Conservation (phyloP, 2,329 filamentous ascomycete genomes). For the Cercospora citrullina region DNA sequence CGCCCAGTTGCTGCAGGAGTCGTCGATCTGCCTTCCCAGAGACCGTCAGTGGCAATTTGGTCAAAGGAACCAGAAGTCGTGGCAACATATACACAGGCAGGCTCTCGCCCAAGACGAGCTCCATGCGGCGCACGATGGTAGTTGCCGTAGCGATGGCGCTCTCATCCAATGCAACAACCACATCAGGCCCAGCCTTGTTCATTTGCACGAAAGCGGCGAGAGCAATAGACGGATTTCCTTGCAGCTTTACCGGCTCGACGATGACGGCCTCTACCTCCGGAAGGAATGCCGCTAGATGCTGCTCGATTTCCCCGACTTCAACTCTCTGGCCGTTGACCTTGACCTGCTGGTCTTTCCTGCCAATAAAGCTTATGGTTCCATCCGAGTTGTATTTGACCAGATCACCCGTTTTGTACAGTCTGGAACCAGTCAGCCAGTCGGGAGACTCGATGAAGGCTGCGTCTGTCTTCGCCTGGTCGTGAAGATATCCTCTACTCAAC, state of each 20-base stretch:
- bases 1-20: neutral
- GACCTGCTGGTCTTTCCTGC: neutral
- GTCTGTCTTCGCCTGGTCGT: neutral
- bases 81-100: neutral
- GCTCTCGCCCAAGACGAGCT: neutral
- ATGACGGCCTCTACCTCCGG: neutral
- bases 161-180: neutral
- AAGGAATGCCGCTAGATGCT: neutral
- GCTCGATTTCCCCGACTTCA: neutral
- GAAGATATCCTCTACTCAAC: slow-evolving; percentile 14
- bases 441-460: neutral
- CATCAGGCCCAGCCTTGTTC: neutral
- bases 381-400: neutral
- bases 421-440: neutral
- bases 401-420: neutral
- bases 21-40: neutral
- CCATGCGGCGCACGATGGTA: neutral
- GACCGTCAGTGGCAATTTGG: neutral
- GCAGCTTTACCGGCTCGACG: neutral
- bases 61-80: neutral
- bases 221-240: neutral
- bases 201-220: neutral
- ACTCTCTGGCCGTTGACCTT: neutral
- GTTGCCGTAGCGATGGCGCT: neutral
- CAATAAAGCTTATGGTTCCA: neutral